Evolutionary conservation across 108 stramenopile genomes (phyloP), one percentile per base, ranked within the genome.

Genomic region (Parietichytrium sp.): DNA sequence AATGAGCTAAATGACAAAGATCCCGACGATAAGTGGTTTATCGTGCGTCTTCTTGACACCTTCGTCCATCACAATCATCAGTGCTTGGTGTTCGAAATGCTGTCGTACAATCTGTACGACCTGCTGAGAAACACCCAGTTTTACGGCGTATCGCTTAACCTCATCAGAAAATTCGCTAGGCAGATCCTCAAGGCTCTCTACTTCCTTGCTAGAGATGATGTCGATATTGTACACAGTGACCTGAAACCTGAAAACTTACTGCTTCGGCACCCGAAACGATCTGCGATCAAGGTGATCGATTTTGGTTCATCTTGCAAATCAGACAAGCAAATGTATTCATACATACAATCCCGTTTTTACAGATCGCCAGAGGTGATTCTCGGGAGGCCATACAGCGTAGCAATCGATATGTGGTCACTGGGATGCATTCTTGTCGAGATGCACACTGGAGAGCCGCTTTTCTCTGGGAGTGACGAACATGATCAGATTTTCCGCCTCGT

Each of bases 221-320:
- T 97, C 18, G 95, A 95, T 84, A 86, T 98, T 29, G 94, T 99
- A 48, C 98, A 99, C 87, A 98, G 98, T 80, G 98, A 99, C 89
- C 89, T 99, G 55, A 99, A 99, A 84, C 98, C 98, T 6, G 98
- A 99, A 85, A 98, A 99, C 87, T 98, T 98, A 83, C 84, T 98
- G 48, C 81, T 99, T 48, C 88, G 95, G 3, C 93, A 94, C 86
- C 95, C 96, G 10, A 95, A 95, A 55, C 90, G 96, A 27, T 93
- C 93, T 72, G 95, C 94, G 45, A 94, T 99, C 80, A 97, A 97
- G 77, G 93, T 99, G 15, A 97, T 99, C 87, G 98, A 96, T 83
- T 96, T 96, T 89, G 98, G 98, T 30, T 94, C 93, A 18, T 94
- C 95, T 6, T 99, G 97, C 89, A 87, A 90, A 51, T 89, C 90